A percentile compares a stretch with the other conserved stretches of the same genome.
These are phyloP conservation scores for Luvunga scandens DNA, from an alignment of 345 rosid genomes.

Conservation along the genomic window DNA sequence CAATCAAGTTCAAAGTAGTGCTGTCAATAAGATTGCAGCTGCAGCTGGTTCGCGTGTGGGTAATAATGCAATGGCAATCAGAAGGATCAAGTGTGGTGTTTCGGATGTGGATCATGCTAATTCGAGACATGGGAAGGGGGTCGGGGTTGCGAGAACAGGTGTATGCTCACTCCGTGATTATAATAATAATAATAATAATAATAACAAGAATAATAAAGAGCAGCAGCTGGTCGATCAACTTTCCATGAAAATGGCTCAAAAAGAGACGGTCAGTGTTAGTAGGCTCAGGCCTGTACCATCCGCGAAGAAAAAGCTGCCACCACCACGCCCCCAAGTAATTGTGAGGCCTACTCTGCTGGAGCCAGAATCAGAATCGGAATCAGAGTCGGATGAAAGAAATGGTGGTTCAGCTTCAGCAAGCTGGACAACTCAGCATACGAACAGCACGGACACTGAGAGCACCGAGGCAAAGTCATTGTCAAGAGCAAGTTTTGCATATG, in stretches of 20 bases:
- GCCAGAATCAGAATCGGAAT: neutral
- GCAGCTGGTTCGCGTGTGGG: neutral
- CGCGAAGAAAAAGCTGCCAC: neutral
- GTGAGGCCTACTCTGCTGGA: constrained; percentile 25
- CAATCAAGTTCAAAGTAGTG: neutral
- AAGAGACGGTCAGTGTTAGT: neutral
- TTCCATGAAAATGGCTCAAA: neutral
- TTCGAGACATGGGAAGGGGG: too few relatives aligned
- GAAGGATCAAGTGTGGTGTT: constrained; percentile 40
- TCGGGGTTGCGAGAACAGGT: neutral
- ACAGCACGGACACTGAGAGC: constrained; percentile 17
- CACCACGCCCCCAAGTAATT: constrained; percentile 6
- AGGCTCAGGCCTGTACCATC: neutral
- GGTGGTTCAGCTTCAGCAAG: constrained; percentile 18
- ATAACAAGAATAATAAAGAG: neutral
- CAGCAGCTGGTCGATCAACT: neutral
- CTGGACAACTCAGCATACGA: constrained; percentile 8
- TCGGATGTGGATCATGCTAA: constrained; percentile 19
- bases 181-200: neutral
- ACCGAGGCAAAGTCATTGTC: constrained; percentile 9
- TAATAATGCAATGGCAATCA: constrained; percentile 17
- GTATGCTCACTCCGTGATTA: neutral
- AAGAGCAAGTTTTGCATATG: neutral
- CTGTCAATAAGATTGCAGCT: neutral
- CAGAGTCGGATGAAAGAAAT: constrained; percentile 17